Percentiles rank a stretch among this genome's conserved stretches.
Conservation (phyloP, 768 basidiomycete genomes). For the Cyclocybe aegerita region DNA sequence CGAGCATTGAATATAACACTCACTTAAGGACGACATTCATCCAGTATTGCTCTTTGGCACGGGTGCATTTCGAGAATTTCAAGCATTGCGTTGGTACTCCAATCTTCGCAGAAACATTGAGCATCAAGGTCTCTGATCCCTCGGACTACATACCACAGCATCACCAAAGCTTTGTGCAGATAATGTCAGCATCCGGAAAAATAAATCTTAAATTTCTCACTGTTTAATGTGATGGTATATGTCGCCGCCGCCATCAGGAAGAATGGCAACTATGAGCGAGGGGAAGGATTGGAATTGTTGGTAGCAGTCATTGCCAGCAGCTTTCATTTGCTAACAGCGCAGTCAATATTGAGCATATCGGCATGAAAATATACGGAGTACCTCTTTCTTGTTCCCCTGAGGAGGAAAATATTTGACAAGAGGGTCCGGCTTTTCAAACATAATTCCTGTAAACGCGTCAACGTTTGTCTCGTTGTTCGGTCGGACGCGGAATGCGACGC, state of each 20-base stretch:
- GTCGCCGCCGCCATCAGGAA: conserved; percentile 73
- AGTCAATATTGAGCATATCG: not conserved
- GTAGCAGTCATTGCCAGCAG: conserved; percentile 46
- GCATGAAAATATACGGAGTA: not conserved
- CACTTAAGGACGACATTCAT: conserved; percentile 81
- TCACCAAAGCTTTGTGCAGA: conserved; percentile 61
- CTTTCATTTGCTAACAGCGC: conserved; percentile 29
- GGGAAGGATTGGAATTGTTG: conserved; percentile 41
- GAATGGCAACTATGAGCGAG: conserved; percentile 58
- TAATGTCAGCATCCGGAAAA: not conserved
- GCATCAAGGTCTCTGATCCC: not conserved
- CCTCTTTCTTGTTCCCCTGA: conserved; percentile 45
- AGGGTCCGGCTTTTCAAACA: conserved; percentile 42
- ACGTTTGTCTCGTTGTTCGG: conserved; percentile 36
- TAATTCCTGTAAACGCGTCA: conserved; percentile 50
- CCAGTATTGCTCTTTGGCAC: conserved; percentile 73
- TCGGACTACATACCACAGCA: conserved; percentile 20
- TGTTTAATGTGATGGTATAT: conserved; percentile 75
- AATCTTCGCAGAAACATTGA: conserved; percentile 35
- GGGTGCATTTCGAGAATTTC: conserved; percentile 56
- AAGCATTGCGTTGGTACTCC: conserved; percentile 83
- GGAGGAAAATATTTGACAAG: conserved; percentile 55
- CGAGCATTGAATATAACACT: conserved; percentile 15
- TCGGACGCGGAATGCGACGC: conserved; percentile 21
- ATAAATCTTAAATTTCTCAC: conserved; percentile 38